Conservation (phyloP, 2,329 filamentous ascomycete species). For the Simplicillium sp. region DNA sequence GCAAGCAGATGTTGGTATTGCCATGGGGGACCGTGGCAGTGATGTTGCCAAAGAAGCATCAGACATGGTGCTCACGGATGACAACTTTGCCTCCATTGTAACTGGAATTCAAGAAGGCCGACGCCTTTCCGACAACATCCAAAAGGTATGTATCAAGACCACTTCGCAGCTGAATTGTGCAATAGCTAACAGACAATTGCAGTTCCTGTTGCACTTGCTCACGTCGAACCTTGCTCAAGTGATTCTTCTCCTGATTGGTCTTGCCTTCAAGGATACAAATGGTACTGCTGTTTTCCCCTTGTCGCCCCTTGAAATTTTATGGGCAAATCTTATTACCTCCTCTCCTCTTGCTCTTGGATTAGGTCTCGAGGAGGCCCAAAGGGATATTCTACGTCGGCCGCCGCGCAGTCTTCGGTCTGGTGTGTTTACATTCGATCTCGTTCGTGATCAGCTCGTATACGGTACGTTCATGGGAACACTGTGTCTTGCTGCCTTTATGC, state of each 20-base stretch:
- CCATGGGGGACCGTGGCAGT: slow-evolving; percentile 62
- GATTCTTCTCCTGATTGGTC: slow-evolving; percentile 56
- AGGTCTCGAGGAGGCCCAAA: slow-evolving; percentile 59
- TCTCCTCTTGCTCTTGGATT: slow-evolving; percentile 63
- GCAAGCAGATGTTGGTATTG: slow-evolving; percentile 65
- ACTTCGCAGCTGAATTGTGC: background rate
- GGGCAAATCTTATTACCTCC: slow-evolving; percentile 68
- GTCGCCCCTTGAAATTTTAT: slow-evolving; percentile 64
- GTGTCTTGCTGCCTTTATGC: slow-evolving; percentile 50
- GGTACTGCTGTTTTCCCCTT: slow-evolving; percentile 59
- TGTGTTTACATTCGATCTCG: slow-evolving; percentile 55
- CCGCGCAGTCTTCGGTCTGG: slow-evolving; percentile 52
- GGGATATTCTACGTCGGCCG: slow-evolving; percentile 57
- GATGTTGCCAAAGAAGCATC: slow-evolving; percentile 74
- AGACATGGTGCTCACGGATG: slow-evolving; percentile 81
- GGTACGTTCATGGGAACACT: slow-evolving; percentile 54
- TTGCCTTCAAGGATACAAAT: slow-evolving; percentile 55
- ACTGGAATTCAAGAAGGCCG: slow-evolving; percentile 64
- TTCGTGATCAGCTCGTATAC: slow-evolving; percentile 58
- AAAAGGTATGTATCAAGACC: slow-evolving; percentile 42
- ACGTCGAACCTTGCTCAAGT: slow-evolving; percentile 65
- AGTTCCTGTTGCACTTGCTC: slow-evolving; percentile 56
- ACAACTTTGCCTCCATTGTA: slow-evolving; percentile 77
- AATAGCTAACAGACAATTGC: slow-evolving; percentile 7
- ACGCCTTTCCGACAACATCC: slow-evolving; percentile 62